Base-by-base conservation (phyloP, 2,329 filamentous ascomycete species). In the Fusarium xyrophilum region DNA sequence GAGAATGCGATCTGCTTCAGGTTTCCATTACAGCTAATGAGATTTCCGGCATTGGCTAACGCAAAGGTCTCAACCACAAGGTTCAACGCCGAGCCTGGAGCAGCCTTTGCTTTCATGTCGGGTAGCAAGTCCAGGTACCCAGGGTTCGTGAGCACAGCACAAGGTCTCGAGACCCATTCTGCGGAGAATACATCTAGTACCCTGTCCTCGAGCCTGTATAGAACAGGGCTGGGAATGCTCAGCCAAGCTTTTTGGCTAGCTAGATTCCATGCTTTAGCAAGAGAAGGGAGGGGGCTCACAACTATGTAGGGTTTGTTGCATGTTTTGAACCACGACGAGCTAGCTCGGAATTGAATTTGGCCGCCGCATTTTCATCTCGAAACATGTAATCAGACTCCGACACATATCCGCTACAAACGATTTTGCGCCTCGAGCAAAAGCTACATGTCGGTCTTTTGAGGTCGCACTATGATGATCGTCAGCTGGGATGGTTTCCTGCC, bases 241-340 rank as follows among this genome's bases (percentile, higher is more conserved):
- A 19, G 3, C 15, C 11, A 19, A 25, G 23, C 39, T 25, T 4
- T 25, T 6, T 0, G 1, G 11, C 25, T 13, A 25, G 39, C 39
- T 19, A 19, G 0, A 6, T 19, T 19, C 15, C 15, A 13, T 25
- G 10, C 2, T 8, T 13, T 19, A 6, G 21, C 23, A 13, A 13
- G 15, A 13, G 3, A 25, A 25, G 5, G 15, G 15, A 8, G 5
- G 15, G 3, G 11, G 2, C 11, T 42, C 7, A 42, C 23, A 3
- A 9, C 11, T 19, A 5, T 6, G 15, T 2, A 8, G 2, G 5
- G 4, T 9, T 25, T 2, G 7, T 0, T 13, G 5, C 11, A 19
- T 6, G 7, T 42, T 42, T 25, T 19, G 15, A 9, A 25, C 23
- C 10, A 42, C 39, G 11, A 19, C 39, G 21, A 2, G 39, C 39